These are phyloP conservation scores for Bretziella fagacearum DNA, from an alignment of 2,329 filamentous ascomycete genomes.

Conservation along the genomic window DNA sequence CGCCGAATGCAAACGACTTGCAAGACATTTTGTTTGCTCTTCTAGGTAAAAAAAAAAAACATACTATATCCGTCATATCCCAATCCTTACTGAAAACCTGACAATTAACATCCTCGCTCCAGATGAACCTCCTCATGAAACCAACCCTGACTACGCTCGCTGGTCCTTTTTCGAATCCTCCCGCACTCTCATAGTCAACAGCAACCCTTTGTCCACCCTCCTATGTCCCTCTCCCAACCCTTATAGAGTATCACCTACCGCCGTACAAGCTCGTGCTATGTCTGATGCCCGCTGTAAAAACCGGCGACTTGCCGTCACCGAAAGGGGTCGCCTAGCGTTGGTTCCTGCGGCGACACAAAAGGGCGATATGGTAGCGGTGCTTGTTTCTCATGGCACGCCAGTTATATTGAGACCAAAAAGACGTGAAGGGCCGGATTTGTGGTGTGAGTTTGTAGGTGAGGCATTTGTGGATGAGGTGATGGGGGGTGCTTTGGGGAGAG, in stretches of 20 bases:
- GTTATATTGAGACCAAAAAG: slow-evolving; percentile 9
- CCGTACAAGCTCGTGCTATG: background rate
- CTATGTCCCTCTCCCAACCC: slow-evolving; percentile 2
- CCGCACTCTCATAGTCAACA: slow-evolving; percentile 4
- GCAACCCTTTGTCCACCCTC: slow-evolving; percentile 7
- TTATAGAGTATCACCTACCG: slow-evolving; percentile 4
- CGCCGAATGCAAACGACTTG: slow-evolving; percentile 5
- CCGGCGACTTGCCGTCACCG: slow-evolving; percentile 11
- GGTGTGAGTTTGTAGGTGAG: slow-evolving; percentile 14
- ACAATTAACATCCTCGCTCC: background rate
- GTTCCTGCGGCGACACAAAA: slow-evolving; percentile 13
- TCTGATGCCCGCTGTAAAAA: slow-evolving; percentile 2
- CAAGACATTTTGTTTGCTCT: slow-evolving; percentile 12
- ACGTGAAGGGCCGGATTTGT: slow-evolving; percentile 5
- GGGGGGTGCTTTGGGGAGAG: slow-evolving; percentile 6
- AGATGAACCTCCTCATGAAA: slow-evolving; percentile 6
- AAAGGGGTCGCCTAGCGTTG: slow-evolving; percentile 7
- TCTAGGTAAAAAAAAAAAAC: slow-evolving; percentile 1
- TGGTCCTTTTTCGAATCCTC: slow-evolving; percentile 10
- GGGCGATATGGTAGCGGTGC: slow-evolving; percentile 8
- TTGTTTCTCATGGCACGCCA: slow-evolving; percentile 12
- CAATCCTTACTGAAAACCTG: background rate
- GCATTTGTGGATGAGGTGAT: slow-evolving; percentile 14
- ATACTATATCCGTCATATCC: background rate
- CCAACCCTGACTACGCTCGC: slow-evolving; percentile 10